A percentile compares a stretch with the other conserved stretches of the same genome.
phyloP scores from a whole-genome alignment of 2,329 filamentous ascomycete genomes.

The Calonectria pseudoreteaudii region DNA sequence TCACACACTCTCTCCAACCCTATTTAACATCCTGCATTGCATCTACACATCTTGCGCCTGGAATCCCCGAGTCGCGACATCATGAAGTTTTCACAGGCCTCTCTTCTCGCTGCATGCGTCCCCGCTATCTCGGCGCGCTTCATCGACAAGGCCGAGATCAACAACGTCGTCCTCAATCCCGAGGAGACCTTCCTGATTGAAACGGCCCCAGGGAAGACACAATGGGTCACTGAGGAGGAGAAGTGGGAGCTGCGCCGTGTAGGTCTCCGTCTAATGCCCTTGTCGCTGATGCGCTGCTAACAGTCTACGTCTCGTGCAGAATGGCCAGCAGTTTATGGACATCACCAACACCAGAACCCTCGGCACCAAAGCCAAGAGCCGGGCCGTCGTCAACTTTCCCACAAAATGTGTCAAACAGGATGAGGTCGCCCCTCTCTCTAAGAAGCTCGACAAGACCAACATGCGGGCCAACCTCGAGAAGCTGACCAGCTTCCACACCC shows the following conservation, averaged over 20 bases:
- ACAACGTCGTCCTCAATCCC: constrained; percentile 62
- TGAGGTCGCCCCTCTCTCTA: constrained; percentile 74
- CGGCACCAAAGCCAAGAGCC: constrained; percentile 58
- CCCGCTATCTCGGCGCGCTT: constrained; percentile 68
- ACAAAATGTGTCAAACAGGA: constrained; percentile 73
- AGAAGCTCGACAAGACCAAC: constrained; percentile 77
- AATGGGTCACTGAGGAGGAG: constrained; percentile 92
- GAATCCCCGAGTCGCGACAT: background rate
- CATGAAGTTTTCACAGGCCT: constrained; percentile 67
- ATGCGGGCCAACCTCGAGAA: constrained; percentile 84
- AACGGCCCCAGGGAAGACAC: constrained; percentile 82
- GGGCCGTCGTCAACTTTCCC: constrained; percentile 69
- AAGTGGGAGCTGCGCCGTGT: constrained; percentile 93
- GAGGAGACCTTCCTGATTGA: constrained; percentile 77
- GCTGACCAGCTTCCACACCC: constrained; percentile 82
- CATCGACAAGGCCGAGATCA: constrained; percentile 62
- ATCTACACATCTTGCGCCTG: background rate
- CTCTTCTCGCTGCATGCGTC: constrained; percentile 66
- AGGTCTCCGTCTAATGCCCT: constrained; percentile 47
- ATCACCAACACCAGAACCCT: constrained; percentile 79
- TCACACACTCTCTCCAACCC: background rate
- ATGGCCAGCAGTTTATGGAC: constrained; percentile 92
- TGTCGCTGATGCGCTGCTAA: constrained; percentile 15
- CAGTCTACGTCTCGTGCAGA: constrained; percentile 59
- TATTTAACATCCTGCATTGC: background rate